Conservation (phyloP, 148 eudicot species). For the Polygonum maritimum region DNA sequence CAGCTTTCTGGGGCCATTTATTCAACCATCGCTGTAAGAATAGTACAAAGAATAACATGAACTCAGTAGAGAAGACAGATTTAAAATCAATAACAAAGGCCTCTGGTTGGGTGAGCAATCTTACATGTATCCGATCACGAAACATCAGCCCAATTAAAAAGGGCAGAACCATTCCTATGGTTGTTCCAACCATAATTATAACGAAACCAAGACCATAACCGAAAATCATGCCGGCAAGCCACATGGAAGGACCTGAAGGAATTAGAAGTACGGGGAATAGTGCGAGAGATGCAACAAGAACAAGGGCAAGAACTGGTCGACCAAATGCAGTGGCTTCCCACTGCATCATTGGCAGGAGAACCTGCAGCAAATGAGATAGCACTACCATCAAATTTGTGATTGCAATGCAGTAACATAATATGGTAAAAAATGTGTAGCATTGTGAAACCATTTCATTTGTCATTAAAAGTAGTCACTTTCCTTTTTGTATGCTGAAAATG, state of each 20-base stretch:
- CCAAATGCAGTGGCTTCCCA: slow-evolving; percentile 97
- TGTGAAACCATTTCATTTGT: neutral
- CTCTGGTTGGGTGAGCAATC: slow-evolving; percentile 1
- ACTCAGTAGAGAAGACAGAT: neutral
- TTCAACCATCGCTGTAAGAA: slow-evolving; percentile 52
- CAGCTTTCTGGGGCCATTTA: slow-evolving; percentile 87
- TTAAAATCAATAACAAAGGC: neutral
- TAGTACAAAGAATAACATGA: neutral
- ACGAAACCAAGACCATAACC: slow-evolving; percentile 91
- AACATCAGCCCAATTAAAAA: slow-evolving; percentile 64
- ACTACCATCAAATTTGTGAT: neutral
- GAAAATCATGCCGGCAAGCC: slow-evolving; percentile 96
- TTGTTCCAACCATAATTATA: slow-evolving; percentile 86
- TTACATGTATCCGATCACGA: slow-evolving; percentile 77
- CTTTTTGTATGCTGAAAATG: neutral
- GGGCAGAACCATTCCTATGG: slow-evolving; percentile 82
- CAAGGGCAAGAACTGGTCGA: slow-evolving; percentile 77
- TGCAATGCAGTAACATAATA: neutral
- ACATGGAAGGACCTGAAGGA: slow-evolving; percentile 94
- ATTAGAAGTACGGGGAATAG: slow-evolving; percentile 71
- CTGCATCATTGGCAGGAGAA: slow-evolving; percentile 70
- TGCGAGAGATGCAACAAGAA: slow-evolving; percentile 77
- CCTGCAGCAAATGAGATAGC: slow-evolving; percentile 28
- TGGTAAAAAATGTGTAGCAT: neutral
- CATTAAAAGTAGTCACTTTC: neutral